Evolutionary conservation across 108 stramenopile genomes (phyloP).

Genomic region (Fistulifera pelliculosa): DNA sequence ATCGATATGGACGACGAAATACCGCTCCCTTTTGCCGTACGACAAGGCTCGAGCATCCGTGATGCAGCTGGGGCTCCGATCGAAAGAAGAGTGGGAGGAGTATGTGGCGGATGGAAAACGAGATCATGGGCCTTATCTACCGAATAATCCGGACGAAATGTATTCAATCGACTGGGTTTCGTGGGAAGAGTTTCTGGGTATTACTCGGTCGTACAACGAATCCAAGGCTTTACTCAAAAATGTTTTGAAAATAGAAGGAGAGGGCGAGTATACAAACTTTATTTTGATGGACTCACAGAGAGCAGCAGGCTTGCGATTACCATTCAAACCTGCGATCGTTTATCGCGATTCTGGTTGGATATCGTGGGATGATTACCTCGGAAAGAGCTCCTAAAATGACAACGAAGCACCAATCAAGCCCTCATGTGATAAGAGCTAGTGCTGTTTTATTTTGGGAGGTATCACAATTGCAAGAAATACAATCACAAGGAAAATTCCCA

Average conservation of each 20-base stretch:
- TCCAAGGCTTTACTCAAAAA: slow-evolving; percentile 30
- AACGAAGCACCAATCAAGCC: no score
- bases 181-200: slow-evolving; percentile 70
- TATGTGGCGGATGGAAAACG: slow-evolving; percentile 30
- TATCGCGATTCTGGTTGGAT: slow-evolving; percentile 51
- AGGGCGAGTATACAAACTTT: slow-evolving; percentile 46
- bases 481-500: slow-evolving; percentile 21
- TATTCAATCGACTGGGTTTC: slow-evolving; percentile 54
- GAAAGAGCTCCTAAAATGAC: no score
- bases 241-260: slow-evolving; percentile 30
- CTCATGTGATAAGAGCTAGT: no score
- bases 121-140: slow-evolving; percentile 37
- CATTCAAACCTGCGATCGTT: slow-evolving; percentile 44
- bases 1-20: slow-evolving; percentile 50
- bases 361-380: slow-evolving; percentile 43
- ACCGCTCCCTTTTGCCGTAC: slow-evolving; percentile 44
- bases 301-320: slow-evolving; percentile 60
- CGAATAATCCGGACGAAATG: slow-evolving; percentile 59
- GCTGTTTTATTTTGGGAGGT: not conserved
- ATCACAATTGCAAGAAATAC: slow-evolving; percentile 7
- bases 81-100: slow-evolving; percentile 67
- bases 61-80: slow-evolving; percentile 43
- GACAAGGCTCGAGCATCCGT: slow-evolving; percentile 36
- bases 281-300: slow-evolving; percentile 33
- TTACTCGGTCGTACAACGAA: slow-evolving; percentile 58